phyloP scores from a whole-genome alignment of 805 yeast species.

The Komagataella mondaviorum region DNA sequence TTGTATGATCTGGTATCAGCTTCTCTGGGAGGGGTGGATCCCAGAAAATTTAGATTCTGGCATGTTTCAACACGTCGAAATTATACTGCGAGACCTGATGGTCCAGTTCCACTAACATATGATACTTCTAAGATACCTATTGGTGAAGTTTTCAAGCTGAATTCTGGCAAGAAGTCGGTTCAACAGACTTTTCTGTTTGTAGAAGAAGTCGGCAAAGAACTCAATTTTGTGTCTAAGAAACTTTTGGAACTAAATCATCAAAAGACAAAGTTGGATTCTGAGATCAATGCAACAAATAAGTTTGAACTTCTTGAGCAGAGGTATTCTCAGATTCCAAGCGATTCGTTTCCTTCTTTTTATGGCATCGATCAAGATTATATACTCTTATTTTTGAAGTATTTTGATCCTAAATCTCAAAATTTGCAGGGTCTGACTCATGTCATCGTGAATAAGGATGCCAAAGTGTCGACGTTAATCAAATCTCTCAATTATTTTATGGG shows the following conservation, averaged over 20 bases:
- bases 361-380: constrained; percentile 13
- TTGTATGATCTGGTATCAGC: constrained; percentile 37
- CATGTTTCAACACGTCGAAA: constrained; percentile 55
- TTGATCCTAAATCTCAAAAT: constrained; percentile 39
- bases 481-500: constrained; percentile 27
- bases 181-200: constrained; percentile 30
- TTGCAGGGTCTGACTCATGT: constrained; percentile 58
- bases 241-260: constrained; percentile 3
- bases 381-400: constrained; percentile 46
- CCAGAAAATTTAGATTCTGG: constrained; percentile 41
- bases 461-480: constrained; percentile 25
- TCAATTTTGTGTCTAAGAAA: constrained; percentile 17
- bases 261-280: constrained; percentile 7
- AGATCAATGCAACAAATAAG: constrained; percentile 8
- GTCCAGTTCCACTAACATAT: constrained; percentile 17
- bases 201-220: constrained; percentile 40
- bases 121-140: background rate
- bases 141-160: background rate
- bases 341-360: background rate
- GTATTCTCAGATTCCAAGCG: background rate
- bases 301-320: constrained; percentile 1
- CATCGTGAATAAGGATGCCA: constrained; percentile 33
- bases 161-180: background rate
- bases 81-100: constrained; percentile 53
- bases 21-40: constrained; percentile 21